Percentiles rank a stretch among this genome's conserved stretches.
These are phyloP conservation scores for Penicillium concentricum DNA, from an alignment of 2,329 filamentous ascomycete genomes.

Conservation along the genomic window DNA sequence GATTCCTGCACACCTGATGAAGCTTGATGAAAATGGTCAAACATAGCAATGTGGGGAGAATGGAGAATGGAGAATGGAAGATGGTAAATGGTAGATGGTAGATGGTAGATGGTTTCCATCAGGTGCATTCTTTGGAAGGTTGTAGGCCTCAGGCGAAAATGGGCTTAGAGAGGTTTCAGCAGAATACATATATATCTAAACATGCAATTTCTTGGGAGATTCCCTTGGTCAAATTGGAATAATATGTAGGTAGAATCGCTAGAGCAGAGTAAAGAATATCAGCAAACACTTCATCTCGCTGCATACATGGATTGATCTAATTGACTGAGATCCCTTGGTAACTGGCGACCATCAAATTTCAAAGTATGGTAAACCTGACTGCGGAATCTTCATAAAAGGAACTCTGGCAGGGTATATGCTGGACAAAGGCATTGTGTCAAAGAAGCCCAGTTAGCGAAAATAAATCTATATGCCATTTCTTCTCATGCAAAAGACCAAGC, in stretches of 20 bases:
- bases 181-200: neutral
- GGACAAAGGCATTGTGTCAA: neutral
- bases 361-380: neutral
- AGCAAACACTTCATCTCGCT: neutral
- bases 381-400: neutral
- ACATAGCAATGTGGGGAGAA: neutral
- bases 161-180: neutral
- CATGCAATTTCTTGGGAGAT: neutral
- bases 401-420: neutral
- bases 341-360: neutral
- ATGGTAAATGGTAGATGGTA: neutral
- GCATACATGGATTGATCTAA: too few relatives aligned
- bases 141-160: neutral
- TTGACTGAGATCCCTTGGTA: neutral
- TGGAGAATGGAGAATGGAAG: neutral
- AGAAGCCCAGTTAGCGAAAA: neutral
- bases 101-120: neutral
- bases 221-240: neutral
- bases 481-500: neutral
- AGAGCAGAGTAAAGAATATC: neutral
- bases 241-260: neutral
- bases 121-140: neutral
- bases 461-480: neutral
- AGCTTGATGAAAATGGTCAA: neutral
- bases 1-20: neutral